Evolutionary conservation across 2,329 filamentous ascomycete genomes (phyloP), one percentile per base, ranked within the genome.

Genomic region (Nothophoma quercina): DNA sequence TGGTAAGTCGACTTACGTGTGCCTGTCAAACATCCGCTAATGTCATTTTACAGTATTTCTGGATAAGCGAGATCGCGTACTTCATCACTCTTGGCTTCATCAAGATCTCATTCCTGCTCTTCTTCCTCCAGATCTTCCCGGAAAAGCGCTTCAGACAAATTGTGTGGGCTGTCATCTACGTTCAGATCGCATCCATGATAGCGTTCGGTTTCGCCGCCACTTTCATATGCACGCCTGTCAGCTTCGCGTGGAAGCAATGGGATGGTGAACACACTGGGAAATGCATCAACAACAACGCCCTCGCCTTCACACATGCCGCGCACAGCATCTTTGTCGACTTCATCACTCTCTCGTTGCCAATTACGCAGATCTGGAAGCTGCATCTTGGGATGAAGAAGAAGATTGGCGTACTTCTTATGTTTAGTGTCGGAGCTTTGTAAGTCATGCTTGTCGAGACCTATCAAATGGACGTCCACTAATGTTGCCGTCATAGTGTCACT

Each of bases 401-500:
- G 56, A 46, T 74, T 36, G 60, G 65, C 34, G 64, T 74, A n/a
- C 52, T 69, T 35, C 42, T 71, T 41, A 74, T 75, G 71, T 74
- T 75, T 48, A 64, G 64, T 26, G 59, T 73, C 5, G 70, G 70
- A 15, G 65, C 71, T 23, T 69, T 77, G 74, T 75, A 33, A 53
- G 55, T 44, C 48, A 10, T 4, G 2, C 16, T 21, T 7, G 9
- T 8, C 8, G 5, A 19, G 25, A 8, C 16, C 12, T 21, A 21
- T 8, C 7, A 13, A 2, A 6, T 10, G 1, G 16, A 13, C 16
- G 13, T 19, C 4, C 13, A 13, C 41, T 46, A 33, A 51, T 33
- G 6, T 1, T 26, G 5, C 5, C 33, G 75, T 70, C 46, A 72
- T 38, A 78, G 75, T 44, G 73, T 77, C 38, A 78, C 75, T 5